These are phyloP conservation scores for Crithidia expoeki DNA, from an alignment of 208 protist genomes.

Conservation along the genomic window DNA sequence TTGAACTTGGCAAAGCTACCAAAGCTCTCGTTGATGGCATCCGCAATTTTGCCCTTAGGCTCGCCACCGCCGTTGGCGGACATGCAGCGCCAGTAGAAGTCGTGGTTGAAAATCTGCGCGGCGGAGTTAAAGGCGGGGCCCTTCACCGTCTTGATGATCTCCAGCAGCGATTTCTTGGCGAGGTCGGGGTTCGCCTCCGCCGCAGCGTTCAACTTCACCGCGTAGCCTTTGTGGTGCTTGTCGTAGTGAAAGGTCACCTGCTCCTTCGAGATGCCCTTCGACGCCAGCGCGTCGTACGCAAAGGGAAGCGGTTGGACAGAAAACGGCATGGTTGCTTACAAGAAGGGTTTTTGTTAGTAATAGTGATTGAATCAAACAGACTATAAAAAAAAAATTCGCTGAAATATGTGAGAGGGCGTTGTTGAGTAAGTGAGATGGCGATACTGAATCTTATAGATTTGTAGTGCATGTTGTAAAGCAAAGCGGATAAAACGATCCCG, in stretches of 20 bases:
- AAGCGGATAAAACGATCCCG: no score
- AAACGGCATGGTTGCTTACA: conserved; percentile 81
- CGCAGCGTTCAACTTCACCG: conserved; percentile 89
- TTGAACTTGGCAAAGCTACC: conserved; percentile 93
- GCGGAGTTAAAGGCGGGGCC: conserved; percentile 92
- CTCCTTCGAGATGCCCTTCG: conserved; percentile 88
- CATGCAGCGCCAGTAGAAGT: conserved; percentile 94
- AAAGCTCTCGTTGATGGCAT: conserved; percentile 82
- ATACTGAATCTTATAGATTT: no score
- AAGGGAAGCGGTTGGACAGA: conserved; percentile 78
- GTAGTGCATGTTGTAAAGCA: no score
- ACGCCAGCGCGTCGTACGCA: conserved; percentile 69
- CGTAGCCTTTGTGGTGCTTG: conserved; percentile 94
- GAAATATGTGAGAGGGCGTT: neutral
- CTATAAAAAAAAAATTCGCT: neutral
- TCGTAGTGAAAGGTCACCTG: conserved; percentile 92
- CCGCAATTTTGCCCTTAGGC: conserved; percentile 62
- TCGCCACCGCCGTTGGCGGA: conserved; percentile 64
- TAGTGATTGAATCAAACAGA: neutral
- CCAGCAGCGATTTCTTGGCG: conserved; percentile 72
- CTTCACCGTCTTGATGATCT: conserved; percentile 85
- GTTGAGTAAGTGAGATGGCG: neutral
- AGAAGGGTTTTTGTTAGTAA: neutral
- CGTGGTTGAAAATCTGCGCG: conserved; percentile 95
- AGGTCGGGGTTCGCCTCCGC: conserved; percentile 65